A percentile compares a stretch with the other conserved stretches of the same genome.
phyloP scores from a whole-genome alignment of 1,139 yeast species.

The Geotrichum candidum region DNA sequence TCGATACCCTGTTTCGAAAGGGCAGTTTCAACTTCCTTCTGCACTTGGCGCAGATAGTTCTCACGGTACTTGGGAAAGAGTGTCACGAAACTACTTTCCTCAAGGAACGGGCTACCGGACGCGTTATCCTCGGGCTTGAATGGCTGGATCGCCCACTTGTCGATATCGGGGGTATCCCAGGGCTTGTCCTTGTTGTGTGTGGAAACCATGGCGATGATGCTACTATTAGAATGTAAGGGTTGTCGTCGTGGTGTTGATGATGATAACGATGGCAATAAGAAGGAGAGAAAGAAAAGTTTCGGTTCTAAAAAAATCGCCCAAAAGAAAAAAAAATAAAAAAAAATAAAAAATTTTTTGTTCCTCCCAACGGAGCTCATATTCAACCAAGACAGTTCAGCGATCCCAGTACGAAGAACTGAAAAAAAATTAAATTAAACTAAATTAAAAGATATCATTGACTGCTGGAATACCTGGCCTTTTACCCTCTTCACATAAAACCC shows the following conservation, averaged over 20 bases:
- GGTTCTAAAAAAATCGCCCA: background rate
- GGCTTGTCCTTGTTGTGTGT: slow-evolving; percentile 93
- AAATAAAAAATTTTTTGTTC: slow-evolving; percentile 25
- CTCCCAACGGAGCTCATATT: background rate
- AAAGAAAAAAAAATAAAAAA: slow-evolving; percentile 14
- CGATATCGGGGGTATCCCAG: slow-evolving; percentile 95
- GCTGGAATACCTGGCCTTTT: slow-evolving; percentile 3
- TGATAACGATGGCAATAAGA: background rate
- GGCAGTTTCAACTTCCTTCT: slow-evolving; percentile 88
- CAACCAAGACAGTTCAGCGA: background rate
- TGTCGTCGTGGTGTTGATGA: background rate
- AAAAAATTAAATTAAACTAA: background rate
- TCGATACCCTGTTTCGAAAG: slow-evolving; percentile 64
- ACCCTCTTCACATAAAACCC: slow-evolving; percentile 1
- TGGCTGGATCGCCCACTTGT: slow-evolving; percentile 87
- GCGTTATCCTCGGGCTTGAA: slow-evolving; percentile 86
- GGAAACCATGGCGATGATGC: slow-evolving; percentile 61
- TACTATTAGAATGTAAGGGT: background rate
- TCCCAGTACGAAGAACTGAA: background rate
- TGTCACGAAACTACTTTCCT: slow-evolving; percentile 91
- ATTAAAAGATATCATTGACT: background rate
- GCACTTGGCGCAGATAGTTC: slow-evolving; percentile 75
- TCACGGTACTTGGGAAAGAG: slow-evolving; percentile 96
- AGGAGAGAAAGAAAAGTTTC: background rate
- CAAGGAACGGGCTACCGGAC: slow-evolving; percentile 82